Base-by-base conservation (phyloP, 2,329 filamentous ascomycete genomes). In the Cordyceps fumosorosea region DNA sequence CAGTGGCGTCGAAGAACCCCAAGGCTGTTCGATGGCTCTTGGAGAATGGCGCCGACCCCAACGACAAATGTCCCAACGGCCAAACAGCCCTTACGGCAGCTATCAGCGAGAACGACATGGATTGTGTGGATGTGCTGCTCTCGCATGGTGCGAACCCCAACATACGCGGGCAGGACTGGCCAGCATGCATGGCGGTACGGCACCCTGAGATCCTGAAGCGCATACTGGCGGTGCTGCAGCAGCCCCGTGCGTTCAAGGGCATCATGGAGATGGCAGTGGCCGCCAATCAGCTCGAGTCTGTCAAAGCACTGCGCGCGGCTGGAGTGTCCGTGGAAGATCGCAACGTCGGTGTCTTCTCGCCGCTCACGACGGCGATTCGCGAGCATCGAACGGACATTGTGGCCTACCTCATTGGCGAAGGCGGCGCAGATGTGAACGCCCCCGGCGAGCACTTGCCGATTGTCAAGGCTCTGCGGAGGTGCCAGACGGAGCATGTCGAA, bases 321-420 rank as follows among this genome's bases (percentile, higher is more conserved):
- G 87, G 87, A 16, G 83, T 89, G 20, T 86, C 80, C 47, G 85
- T 89, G 60, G 87, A 89, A 71, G 88, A 89, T 74, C 87, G 86
- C 74, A 89, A 88, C 69, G 87, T 86, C 22, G 88, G 88, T 59
- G 87, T 89, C 55, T 90, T 90, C 75, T 88, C 85, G 0, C 84
- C 86, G 0, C 78, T 89, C 4, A 89, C 86, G 0, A 87, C 85
- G 0, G 85, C 85, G 10, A 84, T 89, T 62, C 84, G 86, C 14
- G 87, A 89, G 71, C 77, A 83, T 29, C 79, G 80, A 66, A 82
- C 80, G 51, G 80, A 82, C 0, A 88, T 89, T 62, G 84, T 88
- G 47, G 72, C 71, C 4, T 89, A 79, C 74, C 79, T 89, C 11
- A 76, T 89, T 62, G 79, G 83, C 55, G 81, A 86, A 64, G 85